Evolutionary conservation across 2,329 filamentous ascomycete species (phyloP).

Genomic region (Nemania sp.): DNA sequence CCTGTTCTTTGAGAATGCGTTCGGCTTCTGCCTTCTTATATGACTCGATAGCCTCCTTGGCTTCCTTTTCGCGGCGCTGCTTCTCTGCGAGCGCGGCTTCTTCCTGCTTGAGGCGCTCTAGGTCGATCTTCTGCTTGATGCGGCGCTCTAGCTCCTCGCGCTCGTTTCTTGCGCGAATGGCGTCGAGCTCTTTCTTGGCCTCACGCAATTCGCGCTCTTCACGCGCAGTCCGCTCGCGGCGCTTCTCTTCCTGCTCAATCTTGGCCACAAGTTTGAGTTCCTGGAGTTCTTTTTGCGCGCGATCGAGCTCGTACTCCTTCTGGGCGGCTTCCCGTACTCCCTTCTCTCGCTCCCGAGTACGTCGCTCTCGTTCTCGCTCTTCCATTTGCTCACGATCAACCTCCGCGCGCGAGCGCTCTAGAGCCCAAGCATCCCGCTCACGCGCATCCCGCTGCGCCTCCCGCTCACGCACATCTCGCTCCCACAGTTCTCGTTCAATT

Average conservation of each 20-base stretch:
- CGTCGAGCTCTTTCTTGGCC: conserved; percentile 41
- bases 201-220: conserved; percentile 44
- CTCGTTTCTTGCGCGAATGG: conserved; percentile 47
- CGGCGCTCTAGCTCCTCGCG: conserved; percentile 53
- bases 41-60: conserved; percentile 54
- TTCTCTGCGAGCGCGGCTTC: conserved; percentile 50
- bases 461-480: conserved; percentile 23
- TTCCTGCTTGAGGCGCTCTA: conserved; percentile 51
- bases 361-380: conserved; percentile 32
- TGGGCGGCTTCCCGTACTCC: conserved; percentile 43
- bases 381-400: conserved; percentile 36
- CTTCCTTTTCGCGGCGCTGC: conserved; percentile 49
- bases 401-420: conserved; percentile 40
- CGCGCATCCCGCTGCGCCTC: conserved; percentile 19
- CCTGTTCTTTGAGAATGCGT: conserved; percentile 50
- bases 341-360: conserved; percentile 46
- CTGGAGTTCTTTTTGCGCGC: conserved; percentile 43
- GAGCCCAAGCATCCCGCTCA: conserved; percentile 38
- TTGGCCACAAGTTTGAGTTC: conserved; percentile 47
- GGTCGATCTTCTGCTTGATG: conserved; percentile 56
- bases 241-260: conserved; percentile 47
- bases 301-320: conserved; percentile 45
- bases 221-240: conserved; percentile 45
- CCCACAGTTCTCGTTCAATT: not conserved
- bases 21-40: conserved; percentile 55